phyloP scores from a whole-genome alignment of 2,329 filamentous ascomycete species.

The Tolypocladium tundrense region DNA sequence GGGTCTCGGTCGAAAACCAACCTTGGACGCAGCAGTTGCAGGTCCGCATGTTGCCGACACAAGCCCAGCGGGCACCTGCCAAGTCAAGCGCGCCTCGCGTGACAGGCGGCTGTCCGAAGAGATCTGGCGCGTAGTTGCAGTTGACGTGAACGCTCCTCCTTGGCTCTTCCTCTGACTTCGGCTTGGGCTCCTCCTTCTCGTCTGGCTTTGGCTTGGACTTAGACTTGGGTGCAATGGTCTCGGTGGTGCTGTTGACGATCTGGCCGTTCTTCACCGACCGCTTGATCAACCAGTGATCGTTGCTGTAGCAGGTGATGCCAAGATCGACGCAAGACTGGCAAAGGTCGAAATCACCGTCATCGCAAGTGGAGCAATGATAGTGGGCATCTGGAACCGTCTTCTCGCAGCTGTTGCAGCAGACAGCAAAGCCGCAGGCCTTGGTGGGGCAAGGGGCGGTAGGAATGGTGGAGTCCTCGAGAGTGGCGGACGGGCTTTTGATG shows the following conservation, averaged over 20 bases:
- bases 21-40: constrained; percentile 54
- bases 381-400: constrained; percentile 68
- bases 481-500: no score
- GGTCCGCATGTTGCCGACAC: constrained; percentile 41
- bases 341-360: constrained; percentile 88
- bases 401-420: constrained; percentile 91
- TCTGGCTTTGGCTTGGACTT: constrained; percentile 19
- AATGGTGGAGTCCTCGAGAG: not conserved
- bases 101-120: not conserved
- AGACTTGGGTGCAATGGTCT: constrained; percentile 60
- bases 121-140: not conserved
- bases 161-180: constrained; percentile 9
- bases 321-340: constrained; percentile 69
- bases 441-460: not conserved
- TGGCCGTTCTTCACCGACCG: constrained; percentile 68
- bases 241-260: constrained; percentile 77
- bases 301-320: constrained; percentile 67
- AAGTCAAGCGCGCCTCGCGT: constrained; percentile 9
- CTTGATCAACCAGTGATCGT: constrained; percentile 91
- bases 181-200: constrained; percentile 10
- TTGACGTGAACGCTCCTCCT: not conserved
- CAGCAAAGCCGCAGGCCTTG: constrained; percentile 48
- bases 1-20: constrained; percentile 7
- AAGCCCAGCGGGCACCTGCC: constrained; percentile 9
- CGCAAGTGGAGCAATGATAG: constrained; percentile 91